Evolutionary conservation across 2,329 filamentous ascomycete species (phyloP), one percentile per base, ranked within the genome.

Genomic region (Trichoderma sp.): DNA sequence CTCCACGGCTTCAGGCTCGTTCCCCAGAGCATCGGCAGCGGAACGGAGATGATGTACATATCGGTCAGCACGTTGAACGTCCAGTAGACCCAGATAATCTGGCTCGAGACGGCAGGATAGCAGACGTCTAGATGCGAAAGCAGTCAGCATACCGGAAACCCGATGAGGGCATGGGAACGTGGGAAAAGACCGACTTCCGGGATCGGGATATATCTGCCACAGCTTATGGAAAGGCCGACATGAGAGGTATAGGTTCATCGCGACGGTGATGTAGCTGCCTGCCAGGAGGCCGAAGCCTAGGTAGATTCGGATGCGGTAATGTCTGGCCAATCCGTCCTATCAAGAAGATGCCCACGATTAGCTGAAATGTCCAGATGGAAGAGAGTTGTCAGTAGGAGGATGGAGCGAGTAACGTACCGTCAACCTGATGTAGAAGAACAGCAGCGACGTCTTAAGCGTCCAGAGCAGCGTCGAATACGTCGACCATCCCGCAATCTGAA

Each of bases 141-240:
- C 12, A 57, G 30, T 39, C 4, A 39, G 34, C 34, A 39, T 39
- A 39, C 14, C 30, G n/a, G 0, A 44, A 50, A 14, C 7, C 17
- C 12, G 21, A 19, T 30, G 30, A 39, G 5, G 19, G 19, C 14
- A 44, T 24, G 10, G 9, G 12, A 14, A 5, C 34, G n/a, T 39
- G 5, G 12, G 41, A 6, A 3, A 48, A 54, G 39, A 78, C 80
- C 70, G 69, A 83, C 81, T 80, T 12, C 85, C 84, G 0, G 85
- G 85, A 34, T 88, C 73, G 0, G 85, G 85, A 60, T 81, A 75
- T 56, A 88, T 85, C 71, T 88, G 84, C 84, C 85, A 88, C 69
- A 84, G 83, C 45, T 79, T 79, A 28, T 75, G 68, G 61, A 88
- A 79, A 0, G 84, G 84, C 26, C 77, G 77, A 68, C 85, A 88